A percentile compares a stretch with the other conserved stretches of the same genome.
Evolutionary conservation across 495 filamentous ascomycete species (phyloP).

Genomic region (Penicillium angulare): DNA sequence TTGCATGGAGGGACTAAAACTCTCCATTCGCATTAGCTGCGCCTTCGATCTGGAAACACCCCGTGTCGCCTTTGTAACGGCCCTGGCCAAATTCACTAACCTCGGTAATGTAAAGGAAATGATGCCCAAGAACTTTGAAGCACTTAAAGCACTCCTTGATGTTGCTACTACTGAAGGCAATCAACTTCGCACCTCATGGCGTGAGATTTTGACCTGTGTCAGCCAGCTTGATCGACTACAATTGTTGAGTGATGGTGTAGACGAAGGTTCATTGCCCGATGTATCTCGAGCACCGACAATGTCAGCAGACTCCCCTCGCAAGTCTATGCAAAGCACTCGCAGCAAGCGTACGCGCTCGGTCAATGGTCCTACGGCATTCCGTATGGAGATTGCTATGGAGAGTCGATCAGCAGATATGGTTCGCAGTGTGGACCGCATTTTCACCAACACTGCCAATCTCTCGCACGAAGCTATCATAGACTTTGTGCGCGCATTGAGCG

Average conservation of each 20-base stretch:
- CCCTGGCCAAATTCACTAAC: conserved; percentile 89
- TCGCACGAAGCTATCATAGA: conserved; percentile 96
- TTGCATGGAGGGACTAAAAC: conserved; percentile 92
- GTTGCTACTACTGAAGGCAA: conserved; percentile 92
- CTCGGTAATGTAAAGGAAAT: conserved; percentile 94
- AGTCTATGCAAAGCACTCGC: conserved; percentile 62
- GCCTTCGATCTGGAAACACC: conserved; percentile 89
- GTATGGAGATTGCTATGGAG: conserved; percentile 84
- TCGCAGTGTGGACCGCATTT: conserved; percentile 89
- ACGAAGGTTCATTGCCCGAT: conserved; percentile 88
- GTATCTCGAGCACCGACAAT: conserved; percentile 75
- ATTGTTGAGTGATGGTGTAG: conserved; percentile 89
- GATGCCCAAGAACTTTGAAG: conserved; percentile 94
- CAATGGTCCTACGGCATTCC: conserved; percentile 65
- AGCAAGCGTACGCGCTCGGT: conserved; percentile 66
- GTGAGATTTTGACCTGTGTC: conserved; percentile 91
- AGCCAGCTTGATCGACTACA: conserved; percentile 95
- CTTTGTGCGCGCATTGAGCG: conserved; percentile 88
- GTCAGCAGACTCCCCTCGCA: conserved; percentile 49
- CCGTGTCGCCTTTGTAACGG: conserved; percentile 89
- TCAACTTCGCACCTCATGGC: conserved; percentile 83
- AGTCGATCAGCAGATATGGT: conserved; percentile 89
- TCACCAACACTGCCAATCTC: conserved; percentile 90
- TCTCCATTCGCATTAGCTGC: conserved; percentile 89
- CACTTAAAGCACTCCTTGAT: conserved; percentile 84